These are phyloP conservation scores for Didymosphaeria variabile DNA, from an alignment of 2,329 filamentous ascomycete genomes.

Conservation along the genomic window DNA sequence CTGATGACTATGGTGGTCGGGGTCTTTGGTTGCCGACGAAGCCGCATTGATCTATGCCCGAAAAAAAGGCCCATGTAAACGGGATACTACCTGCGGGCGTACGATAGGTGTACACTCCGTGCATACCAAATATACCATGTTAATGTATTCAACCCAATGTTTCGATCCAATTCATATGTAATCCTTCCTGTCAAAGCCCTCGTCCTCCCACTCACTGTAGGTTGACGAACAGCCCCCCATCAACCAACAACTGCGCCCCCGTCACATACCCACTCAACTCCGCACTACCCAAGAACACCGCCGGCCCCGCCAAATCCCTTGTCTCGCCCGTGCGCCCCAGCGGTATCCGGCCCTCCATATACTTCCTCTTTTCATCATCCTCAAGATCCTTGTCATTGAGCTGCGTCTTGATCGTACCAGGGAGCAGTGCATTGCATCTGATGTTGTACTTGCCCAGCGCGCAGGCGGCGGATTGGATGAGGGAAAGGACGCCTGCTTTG, in stretches of 20 bases:
- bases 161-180: too few species aligned
- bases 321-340: conserved; percentile 62
- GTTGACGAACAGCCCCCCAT: conserved; percentile 90
- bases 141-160: too few species aligned
- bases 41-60: too few species aligned
- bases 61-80: too few species aligned
- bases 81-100: too few species aligned
- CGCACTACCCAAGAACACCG: conserved; percentile 81
- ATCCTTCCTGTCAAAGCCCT: too few species aligned
- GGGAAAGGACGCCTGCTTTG: conserved; percentile 80
- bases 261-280: conserved; percentile 69
- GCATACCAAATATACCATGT: too few species aligned
- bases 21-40: too few species aligned
- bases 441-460: conserved; percentile 80
- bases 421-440: conserved; percentile 83
- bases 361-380: conserved; percentile 74
- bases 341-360: conserved; percentile 85
- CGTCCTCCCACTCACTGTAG: conserved; percentile 51
- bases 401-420: conserved; percentile 84
- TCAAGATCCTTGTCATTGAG: conserved; percentile 83
- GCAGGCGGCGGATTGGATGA: conserved; percentile 86
- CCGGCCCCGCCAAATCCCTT: conserved; percentile 80
- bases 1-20: too few species aligned
- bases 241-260: conserved; percentile 83
- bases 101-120: too few species aligned